Conservation (phyloP, 768 basidiomycete species). For the Cystofilobasidium macerans region DNA sequence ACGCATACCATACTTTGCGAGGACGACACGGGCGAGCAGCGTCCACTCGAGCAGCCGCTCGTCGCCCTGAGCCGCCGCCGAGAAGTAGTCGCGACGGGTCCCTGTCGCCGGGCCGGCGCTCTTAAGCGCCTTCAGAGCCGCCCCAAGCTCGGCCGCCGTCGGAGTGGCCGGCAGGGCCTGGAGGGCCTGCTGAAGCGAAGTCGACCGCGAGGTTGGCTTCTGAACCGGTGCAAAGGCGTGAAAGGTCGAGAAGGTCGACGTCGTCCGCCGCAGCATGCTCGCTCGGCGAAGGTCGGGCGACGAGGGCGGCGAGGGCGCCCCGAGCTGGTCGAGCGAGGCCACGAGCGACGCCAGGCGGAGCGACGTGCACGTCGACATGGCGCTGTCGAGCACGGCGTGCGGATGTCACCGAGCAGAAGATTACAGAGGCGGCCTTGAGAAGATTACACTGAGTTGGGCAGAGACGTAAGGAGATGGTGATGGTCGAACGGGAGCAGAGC, state of each 20-base stretch:
- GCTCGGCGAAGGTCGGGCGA: not conserved
- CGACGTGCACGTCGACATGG: not conserved
- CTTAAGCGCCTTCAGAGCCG: not conserved
- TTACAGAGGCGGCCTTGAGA: too few relatives aligned
- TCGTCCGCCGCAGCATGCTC: not conserved
- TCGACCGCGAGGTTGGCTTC: not conserved
- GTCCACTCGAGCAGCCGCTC: conserved; percentile 24
- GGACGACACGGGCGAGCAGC: conserved; percentile 13
- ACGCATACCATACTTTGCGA: conserved; percentile 9
- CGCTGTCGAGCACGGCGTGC: not conserved
- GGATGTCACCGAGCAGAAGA: too few relatives aligned
- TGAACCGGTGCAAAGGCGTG: not conserved
- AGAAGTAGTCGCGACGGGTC: not conserved
- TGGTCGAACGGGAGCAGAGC: too few relatives aligned
- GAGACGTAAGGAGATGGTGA: too few relatives aligned
- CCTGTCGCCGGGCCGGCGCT: not conserved
- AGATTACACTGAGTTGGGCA: too few relatives aligned
- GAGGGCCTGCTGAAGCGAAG: not conserved
- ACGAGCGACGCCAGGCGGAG: not conserved
- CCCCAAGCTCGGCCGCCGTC: not conserved
- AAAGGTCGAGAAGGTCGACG: conserved; percentile 1
- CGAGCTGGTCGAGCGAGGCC: conserved; percentile 7
- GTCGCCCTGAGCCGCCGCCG: not conserved
- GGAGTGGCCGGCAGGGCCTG: not conserved
- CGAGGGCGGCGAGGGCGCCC: not conserved